Evolutionary conservation across 768 basidiomycete genomes (phyloP), one percentile per base, ranked within the genome.

Genomic region (Mycena metata): DNA sequence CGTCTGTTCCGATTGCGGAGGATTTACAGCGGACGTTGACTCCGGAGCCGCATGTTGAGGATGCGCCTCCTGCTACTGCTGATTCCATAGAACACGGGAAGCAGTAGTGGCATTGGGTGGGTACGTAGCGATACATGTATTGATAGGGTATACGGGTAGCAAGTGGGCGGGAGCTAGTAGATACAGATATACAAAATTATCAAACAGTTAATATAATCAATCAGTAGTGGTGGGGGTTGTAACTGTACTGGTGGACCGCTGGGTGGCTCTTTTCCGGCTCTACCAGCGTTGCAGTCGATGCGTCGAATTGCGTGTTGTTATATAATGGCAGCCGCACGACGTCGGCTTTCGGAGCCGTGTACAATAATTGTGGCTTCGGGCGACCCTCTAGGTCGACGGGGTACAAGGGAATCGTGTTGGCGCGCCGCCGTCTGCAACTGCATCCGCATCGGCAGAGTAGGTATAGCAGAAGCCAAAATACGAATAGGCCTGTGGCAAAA

Each of bases 51-150:
- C 56, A 54, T 21, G 21, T 46, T 1, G 46, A 49, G 35, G 56
- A 30, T 26, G 30, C 23, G 10, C n/a, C 21, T 24, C 47, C 46
- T 36, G 41, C 24, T n/a, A n/a, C n/a, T 13, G 42, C 21, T 41
- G 51, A 66, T 51, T 43, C 36, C 54, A 49, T 39, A 52, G 64
- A 43, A 16, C 26, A 10, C 30, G 30, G 35, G 2, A 55, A 54
- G 41, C 12, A 54, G 54, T 43, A 43, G 30, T 6, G 30, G 30
- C n/a, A n/a, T n/a, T n/a, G 30, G 6, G 30, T 30, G 30, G 30
- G 30, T 39, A 23, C 19, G 49, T 63, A 57, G 46, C 47, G 55
- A 63, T 68, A 63, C 67, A 63, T 62, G 67, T 62, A 66, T 59
- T 56, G 30, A 57, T 58, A 57, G 41, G 47, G 43, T 26, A 33